These are phyloP conservation scores for Leccinum imitatum DNA, from an alignment of 768 basidiomycete species.

Conservation along the genomic window DNA sequence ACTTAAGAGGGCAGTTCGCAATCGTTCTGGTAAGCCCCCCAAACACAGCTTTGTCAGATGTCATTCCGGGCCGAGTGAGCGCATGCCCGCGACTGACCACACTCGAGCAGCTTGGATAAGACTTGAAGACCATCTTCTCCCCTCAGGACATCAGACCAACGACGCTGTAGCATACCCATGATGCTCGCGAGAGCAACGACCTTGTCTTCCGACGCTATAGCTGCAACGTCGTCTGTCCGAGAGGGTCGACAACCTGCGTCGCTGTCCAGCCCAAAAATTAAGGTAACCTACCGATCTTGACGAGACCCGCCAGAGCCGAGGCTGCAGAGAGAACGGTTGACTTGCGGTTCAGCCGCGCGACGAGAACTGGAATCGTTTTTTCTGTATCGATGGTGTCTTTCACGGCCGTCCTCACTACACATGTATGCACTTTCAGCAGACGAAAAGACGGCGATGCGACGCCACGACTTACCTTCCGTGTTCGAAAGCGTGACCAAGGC, in stretches of 20 bases:
- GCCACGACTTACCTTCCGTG: constrained; percentile 5
- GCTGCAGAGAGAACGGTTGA: constrained; percentile 21
- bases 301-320: constrained; percentile 15
- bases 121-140: constrained; percentile 28
- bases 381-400: constrained; percentile 13
- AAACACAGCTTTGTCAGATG: not conserved
- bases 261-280: too few relatives aligned
- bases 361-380: constrained; percentile 17
- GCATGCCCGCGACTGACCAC: constrained; percentile 17
- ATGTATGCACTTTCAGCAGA: not conserved
- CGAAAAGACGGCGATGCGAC: not conserved
- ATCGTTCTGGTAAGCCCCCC: constrained; percentile 7
- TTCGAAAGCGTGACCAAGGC: constrained; percentile 18
- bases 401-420: constrained; percentile 11
- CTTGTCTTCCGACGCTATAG: constrained; percentile 3
- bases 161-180: constrained; percentile 22
- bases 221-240: constrained; percentile 17
- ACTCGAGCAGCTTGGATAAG: constrained; percentile 18
- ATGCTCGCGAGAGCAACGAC: constrained; percentile 11
- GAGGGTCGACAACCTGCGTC: not conserved
- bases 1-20: constrained; percentile 18
- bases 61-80: too few relatives aligned
- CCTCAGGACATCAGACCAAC: constrained; percentile 28
- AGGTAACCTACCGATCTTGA: constrained; percentile 22
- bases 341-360: constrained; percentile 17